Conservation (phyloP, 2,329 filamentous ascomycete genomes). For the Trichophyton simii region DNA sequence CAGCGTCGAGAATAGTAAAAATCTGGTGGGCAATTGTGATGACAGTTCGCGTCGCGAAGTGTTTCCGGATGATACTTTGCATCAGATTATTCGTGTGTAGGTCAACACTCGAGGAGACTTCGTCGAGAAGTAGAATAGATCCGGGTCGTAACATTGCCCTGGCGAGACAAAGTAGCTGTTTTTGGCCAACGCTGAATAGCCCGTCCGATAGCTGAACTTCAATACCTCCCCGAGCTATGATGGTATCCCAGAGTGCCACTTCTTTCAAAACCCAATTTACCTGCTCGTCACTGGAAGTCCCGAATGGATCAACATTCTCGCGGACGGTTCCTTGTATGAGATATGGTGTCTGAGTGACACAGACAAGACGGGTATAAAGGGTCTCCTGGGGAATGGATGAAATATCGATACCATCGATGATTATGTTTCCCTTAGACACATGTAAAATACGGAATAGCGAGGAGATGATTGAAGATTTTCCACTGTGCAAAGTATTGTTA, state of each 20-base stretch:
- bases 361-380: constrained; percentile 10
- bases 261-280: constrained; percentile 1
- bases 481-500: not conserved
- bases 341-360: constrained; percentile 12
- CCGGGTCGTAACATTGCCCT: constrained; percentile 3
- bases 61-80: constrained; percentile 49
- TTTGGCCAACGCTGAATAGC: not conserved
- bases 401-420: constrained; percentile 9
- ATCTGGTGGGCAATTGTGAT: constrained; percentile 76
- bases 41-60: constrained; percentile 81
- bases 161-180: constrained; percentile 6
- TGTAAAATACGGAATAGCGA: constrained; percentile 5
- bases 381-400: constrained; percentile 1
- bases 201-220: not conserved
- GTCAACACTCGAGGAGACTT: constrained; percentile 37
- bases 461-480: constrained; percentile 8
- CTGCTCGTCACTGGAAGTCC: not conserved
- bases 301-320: constrained; percentile 6
- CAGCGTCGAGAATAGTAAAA: constrained; percentile 18
- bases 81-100: constrained; percentile 54
- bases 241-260: constrained; percentile 1
- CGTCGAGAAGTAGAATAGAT: constrained; percentile 4
- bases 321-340: constrained; percentile 5
- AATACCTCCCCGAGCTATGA: constrained; percentile 3
- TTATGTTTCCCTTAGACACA: constrained; percentile 2